A percentile compares a stretch with the other conserved stretches of the same genome.
Evolutionary conservation across 1,284 basidiomycete genomes (phyloP).

Genomic region (Sanghuangporus sanghuang): DNA sequence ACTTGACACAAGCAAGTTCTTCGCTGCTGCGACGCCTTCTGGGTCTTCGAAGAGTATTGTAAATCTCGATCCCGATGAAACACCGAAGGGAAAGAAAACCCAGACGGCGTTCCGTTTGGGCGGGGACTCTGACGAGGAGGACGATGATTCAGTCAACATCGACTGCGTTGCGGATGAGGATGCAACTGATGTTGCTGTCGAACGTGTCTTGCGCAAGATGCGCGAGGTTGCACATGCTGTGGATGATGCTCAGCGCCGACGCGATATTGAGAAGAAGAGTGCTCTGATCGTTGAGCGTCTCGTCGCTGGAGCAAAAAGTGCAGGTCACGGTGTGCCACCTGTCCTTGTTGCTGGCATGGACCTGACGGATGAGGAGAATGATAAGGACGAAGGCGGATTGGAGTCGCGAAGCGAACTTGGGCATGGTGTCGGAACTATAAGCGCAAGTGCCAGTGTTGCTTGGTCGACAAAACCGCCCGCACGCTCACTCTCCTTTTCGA

Average conservation of each 20-base stretch:
- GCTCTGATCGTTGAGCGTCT: conserved; percentile 69
- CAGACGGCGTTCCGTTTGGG: conserved; percentile 8
- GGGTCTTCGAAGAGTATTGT: background rate
- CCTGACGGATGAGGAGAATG: background rate
- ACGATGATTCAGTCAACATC: conserved; percentile 36
- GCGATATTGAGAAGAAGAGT: conserved; percentile 64
- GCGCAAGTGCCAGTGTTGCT: background rate
- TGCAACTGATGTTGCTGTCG: conserved; percentile 7
- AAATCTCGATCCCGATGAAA: background rate
- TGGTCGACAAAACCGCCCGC: conserved; percentile 3
- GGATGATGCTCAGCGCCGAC: conserved; percentile 45
- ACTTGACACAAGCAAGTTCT: background rate
- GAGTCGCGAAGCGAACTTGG: conserved; percentile 12
- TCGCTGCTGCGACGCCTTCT: background rate
- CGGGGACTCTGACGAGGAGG: conserved; percentile 23
- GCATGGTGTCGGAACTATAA: background rate
- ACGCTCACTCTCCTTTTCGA: conserved; percentile 14
- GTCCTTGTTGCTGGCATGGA: background rate
- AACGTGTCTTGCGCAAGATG: conserved; percentile 38
- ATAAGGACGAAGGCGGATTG: conserved; percentile 1
- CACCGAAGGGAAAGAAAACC: background rate
- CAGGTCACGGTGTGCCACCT: background rate
- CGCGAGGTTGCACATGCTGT: conserved; percentile 52
- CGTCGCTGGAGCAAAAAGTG: conserved; percentile 26
- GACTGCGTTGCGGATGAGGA: conserved; percentile 53